Percentiles rank a stretch among this genome's conserved stretches.
Evolutionary conservation across 2,329 filamentous ascomycete genomes (phyloP).

Genomic region (Cladosporium sp.): DNA sequence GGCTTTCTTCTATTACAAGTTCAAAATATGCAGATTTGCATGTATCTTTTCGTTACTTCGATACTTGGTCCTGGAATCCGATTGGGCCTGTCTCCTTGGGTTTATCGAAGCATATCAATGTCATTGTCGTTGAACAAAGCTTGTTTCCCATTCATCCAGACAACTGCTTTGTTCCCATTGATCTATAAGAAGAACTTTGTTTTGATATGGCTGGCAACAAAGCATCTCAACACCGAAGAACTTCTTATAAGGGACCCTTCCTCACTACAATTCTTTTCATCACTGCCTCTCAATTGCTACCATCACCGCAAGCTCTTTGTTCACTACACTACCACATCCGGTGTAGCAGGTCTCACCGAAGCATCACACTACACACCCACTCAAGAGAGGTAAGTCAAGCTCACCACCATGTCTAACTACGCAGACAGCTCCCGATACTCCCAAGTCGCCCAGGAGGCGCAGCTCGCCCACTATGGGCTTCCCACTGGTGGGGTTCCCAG

Average conservation of each 20-base stretch:
- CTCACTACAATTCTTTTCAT: background rate
- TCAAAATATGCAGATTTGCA: slow-evolving; percentile 10
- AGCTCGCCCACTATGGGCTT: slow-evolving; percentile 1
- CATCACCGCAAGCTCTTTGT: slow-evolving; percentile 6
- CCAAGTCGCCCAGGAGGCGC: background rate
- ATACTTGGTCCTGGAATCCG: background rate
- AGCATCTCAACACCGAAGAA: background rate
- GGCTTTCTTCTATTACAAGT: background rate
- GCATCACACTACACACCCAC: background rate
- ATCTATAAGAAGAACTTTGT: background rate
- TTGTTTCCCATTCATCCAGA: background rate
- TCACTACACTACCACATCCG: slow-evolving; percentile 5
- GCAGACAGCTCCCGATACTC: background rate
- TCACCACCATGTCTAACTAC: slow-evolving; percentile 2
- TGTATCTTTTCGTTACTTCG: slow-evolving; percentile 6
- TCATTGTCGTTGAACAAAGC: slow-evolving; percentile 11
- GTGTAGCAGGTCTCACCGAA: slow-evolving; percentile 13
- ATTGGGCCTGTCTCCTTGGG: slow-evolving; percentile 4
- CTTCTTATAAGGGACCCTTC: slow-evolving; percentile 2
- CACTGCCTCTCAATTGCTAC: background rate
- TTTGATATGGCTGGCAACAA: background rate
- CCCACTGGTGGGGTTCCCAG: background rate
- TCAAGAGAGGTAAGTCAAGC: slow-evolving; percentile 4
- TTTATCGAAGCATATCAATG: slow-evolving; percentile 16
- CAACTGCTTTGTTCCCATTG: slow-evolving; percentile 4